Evolutionary conservation across 2,329 filamentous ascomycete genomes (phyloP).

Genomic region (Plenodomus tracheiphilus): DNA sequence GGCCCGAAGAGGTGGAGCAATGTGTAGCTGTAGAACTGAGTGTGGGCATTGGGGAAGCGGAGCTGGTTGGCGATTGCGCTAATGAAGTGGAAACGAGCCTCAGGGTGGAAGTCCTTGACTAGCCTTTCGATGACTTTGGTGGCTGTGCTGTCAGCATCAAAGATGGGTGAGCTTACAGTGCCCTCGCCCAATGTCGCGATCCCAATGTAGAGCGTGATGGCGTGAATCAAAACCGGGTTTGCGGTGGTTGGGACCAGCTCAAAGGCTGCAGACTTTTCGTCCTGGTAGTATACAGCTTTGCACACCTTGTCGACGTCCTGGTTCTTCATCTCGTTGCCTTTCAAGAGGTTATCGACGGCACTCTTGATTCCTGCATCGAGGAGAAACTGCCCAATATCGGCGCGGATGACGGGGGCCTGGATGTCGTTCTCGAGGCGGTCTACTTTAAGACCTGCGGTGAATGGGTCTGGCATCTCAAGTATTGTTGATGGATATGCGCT

Average conservation of each 20-base stretch:
- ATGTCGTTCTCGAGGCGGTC: slow-evolving; percentile 77
- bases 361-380: slow-evolving; percentile 57
- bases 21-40: slow-evolving; percentile 87
- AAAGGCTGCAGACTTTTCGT: slow-evolving; percentile 63
- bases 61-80: slow-evolving; percentile 88
- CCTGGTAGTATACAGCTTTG: slow-evolving; percentile 67
- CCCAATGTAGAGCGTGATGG: slow-evolving; percentile 81
- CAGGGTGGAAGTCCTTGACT: slow-evolving; percentile 72
- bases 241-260: slow-evolving; percentile 69
- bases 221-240: slow-evolving; percentile 74
- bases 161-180: slow-evolving; percentile 63
- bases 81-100: slow-evolving; percentile 82
- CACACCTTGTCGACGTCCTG: slow-evolving; percentile 77
- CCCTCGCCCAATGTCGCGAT: slow-evolving; percentile 68
- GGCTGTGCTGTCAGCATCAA: slow-evolving; percentile 67
- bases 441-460: slow-evolving; percentile 72
- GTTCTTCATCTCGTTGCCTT: slow-evolving; percentile 62
- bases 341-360: slow-evolving; percentile 56
- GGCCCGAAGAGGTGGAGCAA: slow-evolving; percentile 78
- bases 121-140: slow-evolving; percentile 75
- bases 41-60: slow-evolving; percentile 85
- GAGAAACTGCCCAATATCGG: slow-evolving; percentile 61
- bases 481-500: slow-evolving; percentile 74
- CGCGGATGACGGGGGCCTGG: slow-evolving; percentile 66
- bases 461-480: slow-evolving; percentile 73